Evolutionary conservation across 495 filamentous ascomycete species (phyloP).

Genomic region (Podospora pseudocomata): DNA sequence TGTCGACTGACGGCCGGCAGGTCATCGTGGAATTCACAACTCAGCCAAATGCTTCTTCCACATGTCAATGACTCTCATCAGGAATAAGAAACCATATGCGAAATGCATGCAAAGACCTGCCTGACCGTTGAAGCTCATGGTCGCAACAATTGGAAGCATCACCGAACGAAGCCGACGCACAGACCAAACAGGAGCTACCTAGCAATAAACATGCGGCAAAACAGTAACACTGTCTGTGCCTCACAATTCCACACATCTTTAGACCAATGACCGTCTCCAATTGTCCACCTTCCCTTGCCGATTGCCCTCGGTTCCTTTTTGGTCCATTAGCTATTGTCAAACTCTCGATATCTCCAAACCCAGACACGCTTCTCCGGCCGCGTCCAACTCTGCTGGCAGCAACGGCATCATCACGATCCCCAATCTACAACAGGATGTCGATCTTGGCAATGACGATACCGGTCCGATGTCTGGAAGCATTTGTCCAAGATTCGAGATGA

Average conservation of each 20-base stretch:
- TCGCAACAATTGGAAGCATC: background rate
- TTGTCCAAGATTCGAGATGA: conserved; percentile 16
- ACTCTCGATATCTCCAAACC: background rate
- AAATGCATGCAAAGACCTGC: background rate
- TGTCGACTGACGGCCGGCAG: conserved; percentile 5
- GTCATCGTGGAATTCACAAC: conserved; percentile 15
- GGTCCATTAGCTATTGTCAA: background rate
- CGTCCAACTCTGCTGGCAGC: background rate
- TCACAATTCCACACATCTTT: background rate
- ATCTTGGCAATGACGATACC: conserved; percentile 3
- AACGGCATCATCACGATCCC: background rate
- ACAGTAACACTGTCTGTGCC: conserved; percentile 4
- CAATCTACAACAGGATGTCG: background rate
- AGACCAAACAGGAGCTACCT: conserved; percentile 8
- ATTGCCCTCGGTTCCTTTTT: background rate
- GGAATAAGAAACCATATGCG: background rate
- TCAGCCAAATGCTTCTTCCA: conserved; percentile 19
- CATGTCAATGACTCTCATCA: conserved; percentile 12
- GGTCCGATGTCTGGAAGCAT: background rate
- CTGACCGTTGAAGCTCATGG: background rate
- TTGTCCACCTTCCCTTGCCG: background rate
- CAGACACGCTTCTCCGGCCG: background rate
- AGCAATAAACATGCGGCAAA: conserved; percentile 25
- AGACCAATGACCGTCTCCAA: background rate
- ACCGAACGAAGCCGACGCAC: background rate